A percentile compares a stretch with the other conserved stretches of the same genome.
phyloP scores from a whole-genome alignment of 257 asterid genomes.

The Solanum pennellii region DNA sequence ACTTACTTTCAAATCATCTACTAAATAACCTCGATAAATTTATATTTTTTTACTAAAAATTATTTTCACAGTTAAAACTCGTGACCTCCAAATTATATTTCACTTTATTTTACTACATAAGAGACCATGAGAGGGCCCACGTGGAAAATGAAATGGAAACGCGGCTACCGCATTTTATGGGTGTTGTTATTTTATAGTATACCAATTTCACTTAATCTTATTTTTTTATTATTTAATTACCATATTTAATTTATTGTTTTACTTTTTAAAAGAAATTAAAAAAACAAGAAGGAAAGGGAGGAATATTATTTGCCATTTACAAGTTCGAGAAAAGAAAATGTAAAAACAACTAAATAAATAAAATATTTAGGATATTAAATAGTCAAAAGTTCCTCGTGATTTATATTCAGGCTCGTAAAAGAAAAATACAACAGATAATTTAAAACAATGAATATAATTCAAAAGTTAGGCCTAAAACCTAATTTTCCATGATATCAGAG shows the following conservation, averaged over 20 bases:
- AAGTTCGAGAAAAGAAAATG: neutral
- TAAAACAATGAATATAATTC: rapidly evolving
- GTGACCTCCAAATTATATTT: rapidly evolving
- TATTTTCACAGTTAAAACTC: neutral
- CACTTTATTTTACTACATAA: neutral
- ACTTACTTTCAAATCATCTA: rapidly evolving
- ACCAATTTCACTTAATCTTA: neutral
- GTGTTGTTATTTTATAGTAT: neutral
- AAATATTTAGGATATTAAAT: neutral
- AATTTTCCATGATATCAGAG: neutral
- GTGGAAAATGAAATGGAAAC: neutral
- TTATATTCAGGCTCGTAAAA: neutral
- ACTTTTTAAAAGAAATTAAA: neutral
- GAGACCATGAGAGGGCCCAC: neutral
- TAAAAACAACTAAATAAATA: neutral
- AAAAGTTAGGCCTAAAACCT: neutral
- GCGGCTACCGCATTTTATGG: neutral
- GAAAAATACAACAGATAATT: rapidly evolving
- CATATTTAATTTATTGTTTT: neutral
- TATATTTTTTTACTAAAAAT: neutral
- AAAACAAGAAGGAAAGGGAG: neutral
- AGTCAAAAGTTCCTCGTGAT: neutral
- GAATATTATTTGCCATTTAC: neutral
- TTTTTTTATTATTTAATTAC: neutral
- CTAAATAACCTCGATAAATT: neutral